These are phyloP conservation scores for Neofusicoccum sp. DNA, from an alignment of 2,329 filamentous ascomycete species.

Conservation along the genomic window DNA sequence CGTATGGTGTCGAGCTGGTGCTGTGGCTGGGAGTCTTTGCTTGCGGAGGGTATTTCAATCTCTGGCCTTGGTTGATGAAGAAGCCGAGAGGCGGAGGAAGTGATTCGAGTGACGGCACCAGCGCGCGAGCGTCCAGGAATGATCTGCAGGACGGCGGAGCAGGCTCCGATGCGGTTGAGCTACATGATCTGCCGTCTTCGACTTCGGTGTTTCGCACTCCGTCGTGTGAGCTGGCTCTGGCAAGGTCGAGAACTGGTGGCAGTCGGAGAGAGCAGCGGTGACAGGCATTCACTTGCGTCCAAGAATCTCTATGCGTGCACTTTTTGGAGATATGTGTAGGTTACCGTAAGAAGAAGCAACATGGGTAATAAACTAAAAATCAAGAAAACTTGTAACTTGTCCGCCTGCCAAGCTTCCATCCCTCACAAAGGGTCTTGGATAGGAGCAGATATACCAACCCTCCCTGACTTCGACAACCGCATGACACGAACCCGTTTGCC, in stretches of 20 bases:
- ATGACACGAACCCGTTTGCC: too few relatives aligned
- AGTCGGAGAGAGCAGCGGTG: not conserved
- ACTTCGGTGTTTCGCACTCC: conserved; percentile 64
- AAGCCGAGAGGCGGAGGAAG: conserved; percentile 29
- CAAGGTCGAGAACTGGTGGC: conserved; percentile 15
- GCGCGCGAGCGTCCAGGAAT: too few relatives aligned
- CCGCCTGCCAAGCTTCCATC: too few relatives aligned
- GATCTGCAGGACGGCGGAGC: not conserved
- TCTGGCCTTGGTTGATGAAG: conserved; percentile 56
- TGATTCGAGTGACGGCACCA: not conserved
- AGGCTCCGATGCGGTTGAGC: conserved; percentile 28
- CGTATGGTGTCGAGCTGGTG: conserved; percentile 64
- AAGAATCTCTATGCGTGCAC: too few relatives aligned
- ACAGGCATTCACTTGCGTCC: too few relatives aligned
- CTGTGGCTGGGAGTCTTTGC: conserved; percentile 68
- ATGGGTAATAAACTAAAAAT: too few relatives aligned
- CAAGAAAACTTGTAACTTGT: too few relatives aligned
- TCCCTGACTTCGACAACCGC: too few relatives aligned
- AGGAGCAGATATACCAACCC: too few relatives aligned
- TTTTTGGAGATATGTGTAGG: too few relatives aligned
- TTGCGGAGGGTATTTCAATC: conserved; percentile 64
- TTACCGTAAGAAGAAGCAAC: too few relatives aligned
- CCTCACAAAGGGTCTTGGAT: too few relatives aligned
- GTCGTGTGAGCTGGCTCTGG: conserved; percentile 37
- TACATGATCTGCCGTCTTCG: conserved; percentile 56